These are phyloP conservation scores for Chlorencoelia australis DNA, from an alignment of 2,329 filamentous ascomycete species.

Conservation along the genomic window DNA sequence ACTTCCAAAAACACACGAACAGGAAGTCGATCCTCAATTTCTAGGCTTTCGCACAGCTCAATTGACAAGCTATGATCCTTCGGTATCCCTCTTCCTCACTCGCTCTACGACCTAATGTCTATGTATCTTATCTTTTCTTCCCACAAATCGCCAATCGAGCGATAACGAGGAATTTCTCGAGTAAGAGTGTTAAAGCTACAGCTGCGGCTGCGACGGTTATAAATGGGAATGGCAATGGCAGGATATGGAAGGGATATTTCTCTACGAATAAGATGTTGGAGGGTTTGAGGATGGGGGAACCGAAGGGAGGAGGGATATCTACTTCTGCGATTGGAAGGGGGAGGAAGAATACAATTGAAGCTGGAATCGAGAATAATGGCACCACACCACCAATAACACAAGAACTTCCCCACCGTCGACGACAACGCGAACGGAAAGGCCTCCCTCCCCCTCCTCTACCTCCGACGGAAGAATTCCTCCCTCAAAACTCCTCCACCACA, in stretches of 20 bases:
- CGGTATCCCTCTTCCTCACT: slow-evolving; percentile 18
- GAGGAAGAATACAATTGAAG: slow-evolving; percentile 12
- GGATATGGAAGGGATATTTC: slow-evolving; percentile 22
- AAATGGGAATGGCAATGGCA: slow-evolving; percentile 11
- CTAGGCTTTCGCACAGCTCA: too few relatives aligned
- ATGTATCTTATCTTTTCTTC: slow-evolving; percentile 19
- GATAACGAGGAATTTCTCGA: slow-evolving; percentile 18
- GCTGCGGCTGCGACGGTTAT: too few relatives aligned
- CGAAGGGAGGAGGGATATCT: too few relatives aligned
- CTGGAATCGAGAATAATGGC: slow-evolving; percentile 12
- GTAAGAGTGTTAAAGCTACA: slow-evolving; percentile 13
- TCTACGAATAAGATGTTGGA: slow-evolving; percentile 19
- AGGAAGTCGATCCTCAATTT: too few relatives aligned
- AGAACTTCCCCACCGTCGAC: slow-evolving; percentile 25
- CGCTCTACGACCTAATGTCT: slow-evolving; percentile 20
- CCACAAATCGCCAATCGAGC: slow-evolving; percentile 7
- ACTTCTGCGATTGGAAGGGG: too few relatives aligned
- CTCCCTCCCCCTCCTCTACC: too few relatives aligned
- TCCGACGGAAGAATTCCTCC: slow-evolving; percentile 27
- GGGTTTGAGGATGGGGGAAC: slow-evolving; percentile 15
- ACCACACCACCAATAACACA: slow-evolving; percentile 6
- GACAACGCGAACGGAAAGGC: slow-evolving; percentile 18
- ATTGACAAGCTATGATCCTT: slow-evolving; percentile 27
- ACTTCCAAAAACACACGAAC: too few relatives aligned
- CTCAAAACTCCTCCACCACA: slow-evolving; percentile 43